These are phyloP conservation scores for Rhodomyrtus tomentosa DNA, from an alignment of 345 rosid genomes.

Conservation along the genomic window DNA sequence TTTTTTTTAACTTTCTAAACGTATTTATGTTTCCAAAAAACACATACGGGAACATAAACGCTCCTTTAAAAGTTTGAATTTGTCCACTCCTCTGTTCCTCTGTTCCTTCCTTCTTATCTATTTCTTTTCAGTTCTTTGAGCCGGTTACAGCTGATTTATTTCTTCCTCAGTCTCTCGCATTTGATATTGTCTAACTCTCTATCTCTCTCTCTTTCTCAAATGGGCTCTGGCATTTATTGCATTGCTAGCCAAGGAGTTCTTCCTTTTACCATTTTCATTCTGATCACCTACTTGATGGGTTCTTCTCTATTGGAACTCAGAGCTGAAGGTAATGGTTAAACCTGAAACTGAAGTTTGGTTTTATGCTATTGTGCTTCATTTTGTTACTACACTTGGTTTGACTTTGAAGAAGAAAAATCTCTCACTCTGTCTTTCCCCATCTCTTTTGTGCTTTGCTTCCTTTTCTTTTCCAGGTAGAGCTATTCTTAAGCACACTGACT, in stretches of 20 bases:
- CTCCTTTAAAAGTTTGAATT: not conserved
- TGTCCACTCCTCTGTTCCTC: not conserved
- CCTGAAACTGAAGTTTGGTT: not conserved
- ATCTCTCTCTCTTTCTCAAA: constrained; percentile 6
- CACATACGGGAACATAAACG: too few relatives aligned
- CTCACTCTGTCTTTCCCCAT: not conserved
- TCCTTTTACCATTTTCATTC: constrained; percentile 10
- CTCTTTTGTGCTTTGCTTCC: not conserved
- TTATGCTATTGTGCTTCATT: not conserved
- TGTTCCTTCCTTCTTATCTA: not conserved
- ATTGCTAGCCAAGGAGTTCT: not conserved
- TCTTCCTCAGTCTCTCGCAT: constrained; percentile 2
- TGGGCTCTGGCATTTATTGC: constrained; percentile 7
- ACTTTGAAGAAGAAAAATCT: not conserved
- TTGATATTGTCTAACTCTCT: not conserved
- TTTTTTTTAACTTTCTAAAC: too few relatives aligned
- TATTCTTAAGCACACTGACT: constrained; percentile 16
- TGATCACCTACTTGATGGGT: not conserved
- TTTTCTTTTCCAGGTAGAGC: constrained; percentile 40
- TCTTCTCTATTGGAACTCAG: not conserved
- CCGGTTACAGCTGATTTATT: not conserved
- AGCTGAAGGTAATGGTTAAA: not conserved
- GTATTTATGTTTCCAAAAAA: too few relatives aligned
- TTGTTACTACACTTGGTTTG: not conserved
- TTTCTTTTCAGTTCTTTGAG: not conserved